These are phyloP conservation scores for Mollisia scopiformis DNA, from an alignment of 2,329 filamentous ascomycete genomes.

Conservation along the genomic window DNA sequence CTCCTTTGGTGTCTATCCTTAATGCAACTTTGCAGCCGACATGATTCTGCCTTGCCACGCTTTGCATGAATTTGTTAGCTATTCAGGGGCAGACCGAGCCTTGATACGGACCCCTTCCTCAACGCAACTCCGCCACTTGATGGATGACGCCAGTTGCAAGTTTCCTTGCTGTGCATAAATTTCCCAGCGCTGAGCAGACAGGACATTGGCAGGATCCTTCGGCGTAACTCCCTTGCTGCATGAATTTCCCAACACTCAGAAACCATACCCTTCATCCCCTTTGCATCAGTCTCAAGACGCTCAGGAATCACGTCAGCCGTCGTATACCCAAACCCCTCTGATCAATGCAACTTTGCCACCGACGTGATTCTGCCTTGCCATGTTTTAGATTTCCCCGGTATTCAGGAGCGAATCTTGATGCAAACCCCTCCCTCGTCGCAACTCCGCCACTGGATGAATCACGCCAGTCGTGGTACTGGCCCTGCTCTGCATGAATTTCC, in stretches of 20 bases:
- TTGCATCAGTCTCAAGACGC: neutral
- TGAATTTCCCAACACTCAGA: conserved; percentile 24
- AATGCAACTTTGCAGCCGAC: conserved; percentile 6
- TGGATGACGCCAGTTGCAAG: conserved; percentile 13
- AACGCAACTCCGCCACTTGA: conserved; percentile 16
- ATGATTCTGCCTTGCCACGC: conserved; percentile 15
- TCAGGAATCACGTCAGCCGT: neutral
- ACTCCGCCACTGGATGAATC: conserved; percentile 17
- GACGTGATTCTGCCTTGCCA: conserved; percentile 18
- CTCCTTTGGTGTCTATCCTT: neutral
- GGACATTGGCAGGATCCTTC: conserved; percentile 18
- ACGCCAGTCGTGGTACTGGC: conserved; percentile 12
- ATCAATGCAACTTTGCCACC: conserved; percentile 7
- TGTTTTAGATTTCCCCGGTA: conserved; percentile 7
- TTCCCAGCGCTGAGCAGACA: conserved; percentile 17
- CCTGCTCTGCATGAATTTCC: conserved; percentile 19
- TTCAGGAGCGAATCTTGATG: conserved; percentile 6
- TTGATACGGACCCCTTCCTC: conserved; percentile 5
- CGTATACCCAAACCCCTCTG: neutral
- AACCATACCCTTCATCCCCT: too few relatives aligned
- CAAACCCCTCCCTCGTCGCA: conserved; percentile 11
- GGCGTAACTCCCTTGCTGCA: conserved; percentile 18
- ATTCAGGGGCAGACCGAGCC: neutral
- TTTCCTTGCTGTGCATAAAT: conserved; percentile 19
- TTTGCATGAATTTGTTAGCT: conserved; percentile 7